Percentiles rank a stretch among this genome's conserved stretches.
Conservation (phyloP, 306 rosid species). For the Sicyos baderoa region DNA sequence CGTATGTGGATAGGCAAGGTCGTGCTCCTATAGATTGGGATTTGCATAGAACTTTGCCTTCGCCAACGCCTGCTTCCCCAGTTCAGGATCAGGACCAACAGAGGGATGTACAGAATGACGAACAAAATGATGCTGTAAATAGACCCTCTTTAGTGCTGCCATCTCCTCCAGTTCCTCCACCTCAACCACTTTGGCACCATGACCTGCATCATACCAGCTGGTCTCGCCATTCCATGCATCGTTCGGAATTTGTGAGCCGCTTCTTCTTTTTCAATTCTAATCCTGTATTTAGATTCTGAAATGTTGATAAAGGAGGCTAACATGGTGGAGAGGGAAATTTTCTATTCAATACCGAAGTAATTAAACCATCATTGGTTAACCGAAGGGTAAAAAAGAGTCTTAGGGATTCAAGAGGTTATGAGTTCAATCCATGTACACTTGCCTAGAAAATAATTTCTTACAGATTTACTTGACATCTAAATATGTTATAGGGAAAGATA, state of each 20-base stretch:
- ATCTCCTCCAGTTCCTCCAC: slow-evolving; percentile 95
- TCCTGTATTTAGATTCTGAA: slow-evolving; percentile 9
- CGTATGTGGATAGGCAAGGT: slow-evolving; percentile 93
- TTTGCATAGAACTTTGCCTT: slow-evolving; percentile 81
- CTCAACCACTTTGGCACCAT: slow-evolving; percentile 97
- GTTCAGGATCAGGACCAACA: slow-evolving; percentile 64
- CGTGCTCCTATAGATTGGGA: slow-evolving; percentile 96
- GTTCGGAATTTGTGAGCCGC: slow-evolving; percentile 81
- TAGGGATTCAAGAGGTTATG: too few relatives aligned
- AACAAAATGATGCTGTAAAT: slow-evolving; percentile 59
- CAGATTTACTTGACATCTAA: too few relatives aligned
- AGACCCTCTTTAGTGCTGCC: slow-evolving; percentile 78
- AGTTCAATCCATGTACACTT: too few relatives aligned
- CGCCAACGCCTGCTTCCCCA: slow-evolving; percentile 59
- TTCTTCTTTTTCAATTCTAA: slow-evolving; percentile 16
- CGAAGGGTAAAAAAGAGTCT: too few relatives aligned
- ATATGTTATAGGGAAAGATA: too few relatives aligned
- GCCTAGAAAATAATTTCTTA: too few relatives aligned
- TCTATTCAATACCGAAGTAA: not conserved
- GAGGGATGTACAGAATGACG: slow-evolving; percentile 61
- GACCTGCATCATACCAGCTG: slow-evolving; percentile 87
- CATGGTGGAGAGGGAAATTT: not conserved
- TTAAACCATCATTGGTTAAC: too few relatives aligned
- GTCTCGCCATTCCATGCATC: slow-evolving; percentile 95
- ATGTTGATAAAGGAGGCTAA: not conserved